Evolutionary conservation across 305 asterid species (phyloP).

Genomic region (Fraxinus greggii): DNA sequence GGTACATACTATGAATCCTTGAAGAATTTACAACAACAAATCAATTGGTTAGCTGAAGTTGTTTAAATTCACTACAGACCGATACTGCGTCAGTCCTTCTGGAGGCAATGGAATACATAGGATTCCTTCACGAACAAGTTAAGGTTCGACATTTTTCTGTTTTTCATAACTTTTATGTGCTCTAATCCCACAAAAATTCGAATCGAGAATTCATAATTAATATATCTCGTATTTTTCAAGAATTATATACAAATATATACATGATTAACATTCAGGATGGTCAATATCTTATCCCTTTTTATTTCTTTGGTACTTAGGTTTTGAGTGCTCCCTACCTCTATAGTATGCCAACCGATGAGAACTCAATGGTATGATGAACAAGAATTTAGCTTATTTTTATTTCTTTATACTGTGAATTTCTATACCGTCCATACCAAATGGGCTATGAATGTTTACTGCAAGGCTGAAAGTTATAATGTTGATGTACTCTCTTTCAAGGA

Average conservation of each 20-base stretch:
- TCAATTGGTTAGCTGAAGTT: background rate
- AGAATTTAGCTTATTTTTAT: background rate
- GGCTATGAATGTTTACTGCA: background rate
- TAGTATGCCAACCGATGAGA: conserved; percentile 22
- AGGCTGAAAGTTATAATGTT: background rate
- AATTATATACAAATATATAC: background rate
- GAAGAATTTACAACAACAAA: background rate
- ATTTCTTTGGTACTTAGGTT: conserved; percentile 42
- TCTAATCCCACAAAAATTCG: background rate
- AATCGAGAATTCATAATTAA: background rate
- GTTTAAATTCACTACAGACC: conserved; percentile 43
- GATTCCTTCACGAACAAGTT: conserved; percentile 83
- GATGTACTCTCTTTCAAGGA: conserved; percentile 33
- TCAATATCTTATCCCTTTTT: background rate
- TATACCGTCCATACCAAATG: background rate
- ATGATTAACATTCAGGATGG: background rate
- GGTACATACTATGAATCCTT: conserved; percentile 33
- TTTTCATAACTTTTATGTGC: background rate
- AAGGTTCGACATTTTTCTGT: conserved; percentile 44
- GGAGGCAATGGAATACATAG: conserved; percentile 81
- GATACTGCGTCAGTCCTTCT: conserved; percentile 89
- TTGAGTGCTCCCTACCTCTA: conserved; percentile 78
- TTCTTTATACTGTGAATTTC: background rate
- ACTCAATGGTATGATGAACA: background rate
- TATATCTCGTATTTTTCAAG: background rate